These are phyloP conservation scores for Prunella vulgaris DNA, from an alignment of 257 asterid species.

Conservation along the genomic window DNA sequence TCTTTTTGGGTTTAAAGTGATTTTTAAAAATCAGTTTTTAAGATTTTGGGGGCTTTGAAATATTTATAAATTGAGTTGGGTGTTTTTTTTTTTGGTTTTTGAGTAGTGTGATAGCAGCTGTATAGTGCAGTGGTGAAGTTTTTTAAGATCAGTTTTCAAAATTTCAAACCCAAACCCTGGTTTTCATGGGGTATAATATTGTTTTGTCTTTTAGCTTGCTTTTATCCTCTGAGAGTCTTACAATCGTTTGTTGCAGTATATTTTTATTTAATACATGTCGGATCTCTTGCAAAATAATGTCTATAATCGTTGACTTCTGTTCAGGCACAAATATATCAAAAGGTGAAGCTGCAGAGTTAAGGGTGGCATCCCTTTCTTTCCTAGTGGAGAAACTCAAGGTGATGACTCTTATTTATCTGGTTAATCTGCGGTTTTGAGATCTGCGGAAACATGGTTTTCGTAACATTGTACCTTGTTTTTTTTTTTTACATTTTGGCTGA, in stretches of 20 bases:
- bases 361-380: conserved; percentile 59
- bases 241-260: background rate
- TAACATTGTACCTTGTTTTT: background rate
- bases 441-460: background rate
- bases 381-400: conserved; percentile 75
- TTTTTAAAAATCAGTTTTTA: too few relatives aligned
- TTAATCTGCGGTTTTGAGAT: background rate
- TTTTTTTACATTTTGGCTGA: background rate
- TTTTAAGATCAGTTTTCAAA: too few relatives aligned
- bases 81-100: too few relatives aligned
- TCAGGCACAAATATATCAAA: conserved; percentile 78
- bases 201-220: conserved; percentile 6
- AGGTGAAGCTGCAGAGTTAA: conserved; percentile 68
- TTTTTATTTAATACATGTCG: background rate
- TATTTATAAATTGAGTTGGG: too few relatives aligned
- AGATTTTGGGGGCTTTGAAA: too few relatives aligned
- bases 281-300: background rate
- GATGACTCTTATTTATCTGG: conserved; percentile 5
- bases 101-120: too few relatives aligned
- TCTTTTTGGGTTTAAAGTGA: too few relatives aligned
- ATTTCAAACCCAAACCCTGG: too few relatives aligned
- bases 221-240: background rate
- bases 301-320: conserved; percentile 12
- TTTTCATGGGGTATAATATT: background rate
- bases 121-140: too few relatives aligned